Evolutionary conservation across 78 protist species (phyloP).

Genomic region (Monocercomonoides exilis): DNA sequence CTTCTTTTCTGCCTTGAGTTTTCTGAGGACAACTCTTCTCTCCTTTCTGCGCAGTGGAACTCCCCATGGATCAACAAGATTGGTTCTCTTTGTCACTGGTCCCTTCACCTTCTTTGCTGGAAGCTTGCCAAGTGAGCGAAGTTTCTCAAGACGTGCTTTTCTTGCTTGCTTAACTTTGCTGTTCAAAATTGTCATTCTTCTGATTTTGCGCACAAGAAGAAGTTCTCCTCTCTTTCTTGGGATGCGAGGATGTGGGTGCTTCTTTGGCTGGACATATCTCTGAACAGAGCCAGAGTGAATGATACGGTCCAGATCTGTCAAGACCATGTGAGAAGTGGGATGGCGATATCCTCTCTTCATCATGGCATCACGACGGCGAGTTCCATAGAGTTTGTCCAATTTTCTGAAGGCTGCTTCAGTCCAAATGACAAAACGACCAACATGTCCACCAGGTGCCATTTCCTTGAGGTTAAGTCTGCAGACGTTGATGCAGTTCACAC

Average conservation of each 20-base stretch:
- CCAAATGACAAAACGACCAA: slow-evolving; percentile 99
- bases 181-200: not conserved
- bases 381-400: slow-evolving; percentile 78
- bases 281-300: slow-evolving; percentile 90
- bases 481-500: slow-evolving; percentile 87
- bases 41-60: no score
- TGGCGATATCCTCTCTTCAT: slow-evolving; percentile 65
- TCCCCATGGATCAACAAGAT: no score
- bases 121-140: not conserved
- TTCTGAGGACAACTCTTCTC: no score
- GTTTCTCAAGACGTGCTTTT: not conserved
- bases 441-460: slow-evolving; percentile 99
- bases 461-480: slow-evolving; percentile 87
- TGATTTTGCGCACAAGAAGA: not conserved
- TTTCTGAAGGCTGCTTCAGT: slow-evolving; percentile 87
- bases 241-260: not conserved
- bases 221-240: not conserved
- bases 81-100: no score
- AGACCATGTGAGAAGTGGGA: slow-evolving; percentile 78
- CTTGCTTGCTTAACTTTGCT: not conserved
- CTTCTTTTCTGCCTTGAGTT: no score
- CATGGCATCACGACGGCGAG: slow-evolving; percentile 23
- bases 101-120: not conserved
- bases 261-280: slow-evolving; percentile 46
- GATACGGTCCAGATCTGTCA: slow-evolving; percentile 86